Evolutionary conservation across 768 basidiomycete species (phyloP).

Genomic region (Leccinum truebloodii): DNA sequence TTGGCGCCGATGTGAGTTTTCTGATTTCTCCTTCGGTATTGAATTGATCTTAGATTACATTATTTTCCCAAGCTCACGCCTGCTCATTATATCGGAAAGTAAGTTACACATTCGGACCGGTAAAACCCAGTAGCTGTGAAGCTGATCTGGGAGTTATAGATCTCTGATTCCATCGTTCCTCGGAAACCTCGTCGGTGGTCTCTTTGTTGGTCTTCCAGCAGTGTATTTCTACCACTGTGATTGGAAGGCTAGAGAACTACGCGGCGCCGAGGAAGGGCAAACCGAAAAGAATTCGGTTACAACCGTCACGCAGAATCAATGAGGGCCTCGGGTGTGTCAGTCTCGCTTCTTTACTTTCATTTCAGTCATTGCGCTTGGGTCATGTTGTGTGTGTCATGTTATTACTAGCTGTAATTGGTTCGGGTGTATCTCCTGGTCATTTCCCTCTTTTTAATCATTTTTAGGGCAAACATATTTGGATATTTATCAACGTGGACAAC

Average conservation of each 20-base stretch:
- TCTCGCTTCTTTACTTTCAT: neutral
- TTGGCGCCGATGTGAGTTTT: constrained; percentile 57
- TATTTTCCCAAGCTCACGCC: constrained; percentile 20
- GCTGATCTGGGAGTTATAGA: constrained; percentile 24
- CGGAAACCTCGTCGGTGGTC: constrained; percentile 67
- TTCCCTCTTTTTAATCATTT: neutral
- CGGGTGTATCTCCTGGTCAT: neutral
- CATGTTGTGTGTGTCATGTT: neutral
- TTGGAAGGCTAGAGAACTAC: constrained; percentile 41
- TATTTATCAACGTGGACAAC: neutral
- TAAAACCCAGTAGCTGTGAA: neutral
- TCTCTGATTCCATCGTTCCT: constrained; percentile 66
- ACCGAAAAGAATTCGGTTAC: constrained; percentile 13
- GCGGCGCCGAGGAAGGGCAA: constrained; percentile 37
- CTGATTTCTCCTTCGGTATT: neutral
- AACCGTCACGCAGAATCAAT: constrained; percentile 3
- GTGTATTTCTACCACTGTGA: constrained; percentile 64
- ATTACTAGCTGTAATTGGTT: neutral
- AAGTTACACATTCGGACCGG: constrained; percentile 19
- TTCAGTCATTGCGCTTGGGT: neutral
- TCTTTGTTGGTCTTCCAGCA: constrained; percentile 64
- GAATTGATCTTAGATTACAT: neutral
- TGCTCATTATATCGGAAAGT: constrained; percentile 59
- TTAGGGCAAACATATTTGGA: neutral
- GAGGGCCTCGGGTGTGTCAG: neutral